These are phyloP conservation scores for Candida chauliodis DNA, from an alignment of 805 yeast genomes.

Conservation along the genomic window DNA sequence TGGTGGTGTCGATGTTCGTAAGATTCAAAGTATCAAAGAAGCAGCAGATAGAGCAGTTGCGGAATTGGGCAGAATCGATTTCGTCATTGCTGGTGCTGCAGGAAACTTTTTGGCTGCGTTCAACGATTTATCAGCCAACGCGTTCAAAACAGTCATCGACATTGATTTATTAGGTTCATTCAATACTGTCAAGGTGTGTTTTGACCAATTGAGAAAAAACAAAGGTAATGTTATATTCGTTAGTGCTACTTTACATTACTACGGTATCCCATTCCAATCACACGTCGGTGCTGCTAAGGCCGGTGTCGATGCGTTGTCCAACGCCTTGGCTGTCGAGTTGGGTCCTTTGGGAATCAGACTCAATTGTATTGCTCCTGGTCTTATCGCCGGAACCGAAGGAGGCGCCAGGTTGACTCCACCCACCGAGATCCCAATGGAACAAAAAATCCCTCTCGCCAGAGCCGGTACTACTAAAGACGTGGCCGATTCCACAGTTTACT, in stretches of 20 bases:
- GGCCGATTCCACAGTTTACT: constrained; percentile 80
- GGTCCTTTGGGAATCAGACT: constrained; percentile 86
- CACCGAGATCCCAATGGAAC: constrained; percentile 23
- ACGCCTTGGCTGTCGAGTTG: constrained; percentile 82
- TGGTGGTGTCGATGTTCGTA: constrained; percentile 77
- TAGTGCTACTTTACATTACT: constrained; percentile 85
- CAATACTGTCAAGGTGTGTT: constrained; percentile 84
- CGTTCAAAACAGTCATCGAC: constrained; percentile 81
- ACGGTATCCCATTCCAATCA: constrained; percentile 82
- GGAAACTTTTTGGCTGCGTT: constrained; percentile 87
- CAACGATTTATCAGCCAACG: constrained; percentile 74
- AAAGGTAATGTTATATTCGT: constrained; percentile 77
- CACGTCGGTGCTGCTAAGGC: constrained; percentile 97
- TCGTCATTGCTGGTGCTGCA: constrained; percentile 92
- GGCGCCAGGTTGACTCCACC: constrained; percentile 51
- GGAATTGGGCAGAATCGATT: constrained; percentile 76
- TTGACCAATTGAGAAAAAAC: constrained; percentile 56
- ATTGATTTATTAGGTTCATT: constrained; percentile 87
- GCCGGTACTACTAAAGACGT: constrained; percentile 72
- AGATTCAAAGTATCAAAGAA: constrained; percentile 49
- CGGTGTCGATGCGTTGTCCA: constrained; percentile 84
- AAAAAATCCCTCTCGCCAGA: constrained; percentile 62
- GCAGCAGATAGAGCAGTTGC: constrained; percentile 68
- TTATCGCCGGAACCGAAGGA: constrained; percentile 86
- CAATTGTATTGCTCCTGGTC: constrained; percentile 90